Evolutionary conservation across 83 land plant species (phyloP), one percentile per base, ranked within the genome.

Genomic region (Picea engelmannii): DNA sequence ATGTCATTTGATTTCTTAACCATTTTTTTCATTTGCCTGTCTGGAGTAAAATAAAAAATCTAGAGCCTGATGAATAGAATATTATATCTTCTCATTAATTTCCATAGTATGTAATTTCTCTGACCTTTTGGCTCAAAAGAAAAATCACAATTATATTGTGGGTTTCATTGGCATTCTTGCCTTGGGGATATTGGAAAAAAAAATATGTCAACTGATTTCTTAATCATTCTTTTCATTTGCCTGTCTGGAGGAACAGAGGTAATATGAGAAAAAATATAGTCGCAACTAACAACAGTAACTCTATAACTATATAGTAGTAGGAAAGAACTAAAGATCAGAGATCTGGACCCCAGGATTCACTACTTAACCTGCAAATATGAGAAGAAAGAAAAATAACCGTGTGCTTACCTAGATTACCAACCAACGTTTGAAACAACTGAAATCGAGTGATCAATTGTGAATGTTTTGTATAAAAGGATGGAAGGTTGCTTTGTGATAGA

Each of bases 351-450:
- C 21, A 4, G 15, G 71, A 12, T 16, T 16, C 17, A 2, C 15
- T 13, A 31, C 40, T 24, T 31, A 66, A 20, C 21, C 21, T 2
- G 24, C 0, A 44, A 44, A 44, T 0, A 44, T 44, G 47, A 0
- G 23, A 23, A 8, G 23, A 64, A 5, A 64, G 23, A 23, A n/a
- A 23, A 66, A 21, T 66, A 66, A 23, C 69, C n/a, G n/a, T n/a
- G n/a, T n/a, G n/a, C n/a, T n/a, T n/a, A n/a, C n/a, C n/a, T n/a
- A n/a, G 66, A 80, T 82, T 83, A 92, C 96, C 81, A 95, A 91
- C 95, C 98, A 95, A 0, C 86, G 92, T 80, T 89, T 92, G 92
- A 88, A 94, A 81, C 85, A 81, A 15, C 76, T 74, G 80, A 88
- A 23, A 60, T 95, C 89, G 25, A 95, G 77, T 47, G 98, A 84